Percentiles rank a stretch among this genome's conserved stretches.
Conservation (phyloP, 495 filamentous ascomycete species). For the Aspergillus hancockii region DNA sequence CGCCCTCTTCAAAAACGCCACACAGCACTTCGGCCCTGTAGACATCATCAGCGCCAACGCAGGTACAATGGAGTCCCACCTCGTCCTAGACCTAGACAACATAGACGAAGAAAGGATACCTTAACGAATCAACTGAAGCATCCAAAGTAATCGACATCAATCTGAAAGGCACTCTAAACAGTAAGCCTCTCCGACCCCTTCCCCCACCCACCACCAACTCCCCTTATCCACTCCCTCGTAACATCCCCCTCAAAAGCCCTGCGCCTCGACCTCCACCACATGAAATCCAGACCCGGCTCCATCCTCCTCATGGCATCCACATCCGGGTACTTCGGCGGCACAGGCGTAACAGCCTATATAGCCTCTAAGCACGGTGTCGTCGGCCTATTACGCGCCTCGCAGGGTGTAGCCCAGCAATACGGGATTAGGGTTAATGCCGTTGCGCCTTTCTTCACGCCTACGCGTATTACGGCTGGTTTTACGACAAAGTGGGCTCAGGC, state of each 20-base stretch:
- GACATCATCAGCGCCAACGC: conserved; percentile 70
- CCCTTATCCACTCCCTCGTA: not conserved
- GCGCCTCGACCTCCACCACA: conserved; percentile 22
- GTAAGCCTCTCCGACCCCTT: conserved; percentile 10
- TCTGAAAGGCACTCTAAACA: conserved; percentile 36
- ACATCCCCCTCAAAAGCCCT: conserved; percentile 17
- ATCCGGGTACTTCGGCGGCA: conserved; percentile 18
- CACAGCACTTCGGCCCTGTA: conserved; percentile 51
- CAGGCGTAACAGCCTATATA: conserved; percentile 18
- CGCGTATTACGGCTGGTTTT: conserved; percentile 11
- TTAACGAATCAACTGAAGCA: conserved; percentile 23
- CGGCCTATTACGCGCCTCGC: conserved; percentile 16
- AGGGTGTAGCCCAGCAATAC: conserved; percentile 4
- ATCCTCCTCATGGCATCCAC: conserved; percentile 22
- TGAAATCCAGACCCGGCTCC: conserved; percentile 20
- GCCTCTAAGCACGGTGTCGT: conserved; percentile 21
- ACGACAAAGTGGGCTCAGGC: conserved; percentile 7
- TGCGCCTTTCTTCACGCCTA: conserved; percentile 20
- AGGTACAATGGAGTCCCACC: conserved; percentile 53
- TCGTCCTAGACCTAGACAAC: conserved; percentile 19
- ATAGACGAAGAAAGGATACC: conserved; percentile 23
- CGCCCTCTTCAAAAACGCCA: conserved; percentile 56
- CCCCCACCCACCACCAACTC: too few relatives aligned
- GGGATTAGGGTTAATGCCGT: conserved; percentile 20
- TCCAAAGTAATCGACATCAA: conserved; percentile 33